Percentiles rank a stretch among this genome's conserved stretches.
Conservation (phyloP, 352 stramenopile species). For the Albugo laibachii region DNA sequence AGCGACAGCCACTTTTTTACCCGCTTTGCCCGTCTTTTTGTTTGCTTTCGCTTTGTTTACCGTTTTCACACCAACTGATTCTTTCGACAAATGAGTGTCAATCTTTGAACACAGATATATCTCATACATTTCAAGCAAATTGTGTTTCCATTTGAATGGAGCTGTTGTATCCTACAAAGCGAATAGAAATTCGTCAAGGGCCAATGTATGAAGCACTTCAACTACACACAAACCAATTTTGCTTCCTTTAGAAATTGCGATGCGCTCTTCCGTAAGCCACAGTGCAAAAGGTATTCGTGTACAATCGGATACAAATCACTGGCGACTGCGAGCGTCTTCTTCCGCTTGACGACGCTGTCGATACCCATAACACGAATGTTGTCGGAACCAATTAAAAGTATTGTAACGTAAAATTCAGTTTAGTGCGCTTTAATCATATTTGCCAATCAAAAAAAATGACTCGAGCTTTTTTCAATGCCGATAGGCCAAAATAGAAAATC, state of each 20-base stretch:
- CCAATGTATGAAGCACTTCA: background rate
- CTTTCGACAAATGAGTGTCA: constrained; percentile 9
- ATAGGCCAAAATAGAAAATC: too few relatives aligned
- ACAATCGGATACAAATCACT: constrained; percentile 67
- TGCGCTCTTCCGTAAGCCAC: constrained; percentile 55
- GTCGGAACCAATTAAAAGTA: too few relatives aligned
- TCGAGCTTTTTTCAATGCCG: too few relatives aligned
- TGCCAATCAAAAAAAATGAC: too few relatives aligned
- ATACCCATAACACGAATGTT: too few relatives aligned
- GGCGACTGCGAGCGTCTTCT: constrained; percentile 13
- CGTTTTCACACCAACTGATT: constrained; percentile 33
- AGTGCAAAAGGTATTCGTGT: constrained; percentile 32
- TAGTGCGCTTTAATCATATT: too few relatives aligned
- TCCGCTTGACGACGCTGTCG: too few relatives aligned
- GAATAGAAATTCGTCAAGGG: background rate
- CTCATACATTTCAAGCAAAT: constrained; percentile 56
- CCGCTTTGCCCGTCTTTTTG: constrained; percentile 14
- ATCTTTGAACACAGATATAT: constrained; percentile 32
- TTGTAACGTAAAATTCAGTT: too few relatives aligned
- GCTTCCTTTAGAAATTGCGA: constrained; percentile 45
- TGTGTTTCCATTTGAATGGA: constrained; percentile 27
- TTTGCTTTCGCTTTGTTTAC: constrained; percentile 31
- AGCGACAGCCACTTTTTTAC: constrained; percentile 6
- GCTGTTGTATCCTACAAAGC: constrained; percentile 17
- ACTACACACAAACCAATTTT: constrained; percentile 23